Conservation (phyloP, 768 basidiomycete species). For the Mycena maculata region DNA sequence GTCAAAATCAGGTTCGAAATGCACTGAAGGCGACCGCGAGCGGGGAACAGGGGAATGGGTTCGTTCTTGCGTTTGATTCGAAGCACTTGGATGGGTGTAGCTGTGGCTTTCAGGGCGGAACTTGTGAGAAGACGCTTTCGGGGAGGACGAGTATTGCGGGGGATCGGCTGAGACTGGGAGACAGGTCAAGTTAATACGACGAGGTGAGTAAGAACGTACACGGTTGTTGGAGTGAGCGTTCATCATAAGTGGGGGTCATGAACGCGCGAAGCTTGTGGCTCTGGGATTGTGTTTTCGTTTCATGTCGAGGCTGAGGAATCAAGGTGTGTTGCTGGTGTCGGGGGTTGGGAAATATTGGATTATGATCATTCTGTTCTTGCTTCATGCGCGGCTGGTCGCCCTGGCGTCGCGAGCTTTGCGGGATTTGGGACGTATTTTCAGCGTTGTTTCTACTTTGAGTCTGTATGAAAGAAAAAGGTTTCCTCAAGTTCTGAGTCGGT, state of each 20-base stretch:
- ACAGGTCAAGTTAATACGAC: background rate
- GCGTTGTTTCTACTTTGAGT: conserved; percentile 31
- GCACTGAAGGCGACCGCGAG: conserved; percentile 28
- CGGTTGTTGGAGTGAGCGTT: conserved; percentile 9
- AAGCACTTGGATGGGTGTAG: background rate
- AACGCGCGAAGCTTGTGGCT: conserved; percentile 31
- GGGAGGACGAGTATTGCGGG: conserved; percentile 29
- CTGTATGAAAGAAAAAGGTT: conserved; percentile 33
- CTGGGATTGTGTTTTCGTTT: conserved; percentile 21
- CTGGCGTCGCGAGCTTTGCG: conserved; percentile 15
- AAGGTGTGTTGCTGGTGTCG: conserved; percentile 16
- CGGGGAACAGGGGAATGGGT: background rate
- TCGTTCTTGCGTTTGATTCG: conserved; percentile 19
- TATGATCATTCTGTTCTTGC: conserved; percentile 31
- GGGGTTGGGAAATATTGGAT: conserved; percentile 7
- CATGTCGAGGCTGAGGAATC: conserved; percentile 28
- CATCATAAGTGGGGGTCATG: conserved; percentile 12
- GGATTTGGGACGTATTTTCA: conserved; percentile 28
- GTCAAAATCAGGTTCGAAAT: conserved; percentile 28
- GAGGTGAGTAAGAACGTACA: conserved; percentile 13
- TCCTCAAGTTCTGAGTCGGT: conserved; percentile 24
- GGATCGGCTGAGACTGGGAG: conserved; percentile 24
- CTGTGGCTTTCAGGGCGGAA: conserved; percentile 2
- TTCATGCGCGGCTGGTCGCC: conserved; percentile 27
- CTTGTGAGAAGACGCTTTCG: conserved; percentile 17